Percentiles rank a stretch among this genome's conserved stretches.
phyloP scores from a whole-genome alignment of 306 rosid genomes.

The Trichosanthes truncata region DNA sequence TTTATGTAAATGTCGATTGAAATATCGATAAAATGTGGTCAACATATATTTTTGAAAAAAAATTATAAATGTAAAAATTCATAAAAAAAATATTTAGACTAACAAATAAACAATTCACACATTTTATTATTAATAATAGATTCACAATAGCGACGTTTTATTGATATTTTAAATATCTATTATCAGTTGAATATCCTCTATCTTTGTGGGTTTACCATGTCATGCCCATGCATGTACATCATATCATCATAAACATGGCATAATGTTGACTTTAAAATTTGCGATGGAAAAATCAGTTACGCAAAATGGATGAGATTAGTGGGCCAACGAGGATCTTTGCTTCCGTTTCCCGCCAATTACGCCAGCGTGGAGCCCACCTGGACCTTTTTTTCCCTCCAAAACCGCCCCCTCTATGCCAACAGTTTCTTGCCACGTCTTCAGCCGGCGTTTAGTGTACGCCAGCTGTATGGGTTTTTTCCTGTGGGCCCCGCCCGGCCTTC shows the following conservation, averaged over 20 bases:
- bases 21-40: no score
- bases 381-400: constrained; percentile 23
- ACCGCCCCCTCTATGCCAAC: neutral
- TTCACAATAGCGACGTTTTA: no score
- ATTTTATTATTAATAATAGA: no score
- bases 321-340: constrained; percentile 6
- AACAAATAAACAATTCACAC: no score
- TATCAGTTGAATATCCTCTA: neutral
- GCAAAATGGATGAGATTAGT: constrained; percentile 1
- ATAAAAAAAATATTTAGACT: no score
- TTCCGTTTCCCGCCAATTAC: constrained; percentile 35
- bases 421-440: neutral
- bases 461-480: neutral
- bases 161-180: neutral
- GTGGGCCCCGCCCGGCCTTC: neutral
- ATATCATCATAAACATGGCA: neutral
- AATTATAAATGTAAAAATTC: no score
- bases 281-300: neutral
- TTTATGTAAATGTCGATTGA: no score
- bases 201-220: neutral
- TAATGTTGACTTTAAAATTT: neutral
- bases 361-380: constrained; percentile 26
- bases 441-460: neutral
- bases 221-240: neutral
- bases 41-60: no score